Base-by-base conservation (phyloP, 148 eudicot species). In the Vaccinium macrocarpon region DNA sequence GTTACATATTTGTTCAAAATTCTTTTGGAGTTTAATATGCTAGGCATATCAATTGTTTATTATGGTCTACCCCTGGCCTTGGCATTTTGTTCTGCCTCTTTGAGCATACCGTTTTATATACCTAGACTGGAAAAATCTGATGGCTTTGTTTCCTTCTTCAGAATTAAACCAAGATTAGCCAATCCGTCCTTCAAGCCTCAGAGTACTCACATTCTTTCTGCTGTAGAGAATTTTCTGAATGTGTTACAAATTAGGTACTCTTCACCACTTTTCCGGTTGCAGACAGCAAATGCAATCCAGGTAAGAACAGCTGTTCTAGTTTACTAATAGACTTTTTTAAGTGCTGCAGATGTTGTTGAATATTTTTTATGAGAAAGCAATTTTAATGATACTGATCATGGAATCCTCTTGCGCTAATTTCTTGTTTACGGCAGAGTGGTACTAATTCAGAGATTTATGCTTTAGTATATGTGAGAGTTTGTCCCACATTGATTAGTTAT, bases 211-310 rank as follows among this genome's bases (percentile, higher is more conserved):
- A 94, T 97, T 82, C 76, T 90, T 84, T 92, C 93, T 81, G 92
- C 99, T 71, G 91, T 94, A 79, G 98, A 94, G 66, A 92, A 93
- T 82, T 93, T 94, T 79, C 87, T 87, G 55, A 91, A 83, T 86
- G 85, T 97, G 38, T 81, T 97, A 82, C 88, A 82, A 66, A 94
- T 97, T 81, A 90, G 99, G 92, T 97, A 97, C 93, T 95, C 99
- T 80, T 94, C 99, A 1, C 95, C 98, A 42, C 98, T 97, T 78
- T 91, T 97, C 61, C 99, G 96, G 76, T 90, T 97, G 87, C 88
- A 87, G 82, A 89, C 95, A 74, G 91, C 90, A 68, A 89, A 91
- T 80, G 91, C 90, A 74, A 88, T 97, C 79, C 93, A 95, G 98
- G 99, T 97, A 53, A 88, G 89, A 84, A 42, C 77, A 23, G 27